A percentile compares a stretch with the other conserved stretches of the same genome.
Evolutionary conservation across 2,329 filamentous ascomycete genomes (phyloP).

Genomic region (Talaromyces verruculosus): DNA sequence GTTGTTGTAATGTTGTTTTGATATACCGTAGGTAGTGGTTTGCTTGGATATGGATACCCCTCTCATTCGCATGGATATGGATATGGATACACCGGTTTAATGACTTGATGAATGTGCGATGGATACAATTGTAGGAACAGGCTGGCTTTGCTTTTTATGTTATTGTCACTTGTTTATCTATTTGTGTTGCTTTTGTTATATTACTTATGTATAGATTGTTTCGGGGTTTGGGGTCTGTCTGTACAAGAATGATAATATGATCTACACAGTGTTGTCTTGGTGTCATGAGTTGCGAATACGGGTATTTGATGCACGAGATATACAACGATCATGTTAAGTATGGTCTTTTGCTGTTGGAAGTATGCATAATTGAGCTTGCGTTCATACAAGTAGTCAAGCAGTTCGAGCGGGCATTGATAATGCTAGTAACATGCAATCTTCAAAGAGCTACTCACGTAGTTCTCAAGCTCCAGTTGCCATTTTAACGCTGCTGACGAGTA

Average conservation of each 20-base stretch:
- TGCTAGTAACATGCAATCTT: not conserved
- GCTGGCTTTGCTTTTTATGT: not conserved
- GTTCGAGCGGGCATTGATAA: not conserved
- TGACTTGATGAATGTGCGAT: not conserved
- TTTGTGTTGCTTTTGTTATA: not conserved
- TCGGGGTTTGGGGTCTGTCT: not conserved
- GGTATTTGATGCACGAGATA: not conserved
- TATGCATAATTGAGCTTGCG: not conserved
- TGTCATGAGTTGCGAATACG: not conserved
- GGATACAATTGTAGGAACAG: not conserved
- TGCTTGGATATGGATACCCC: conserved; percentile 7
- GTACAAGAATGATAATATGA: not conserved
- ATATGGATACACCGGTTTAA: not conserved
- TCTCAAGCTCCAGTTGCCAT: not conserved
- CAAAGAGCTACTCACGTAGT: not conserved
- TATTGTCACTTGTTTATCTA: not conserved
- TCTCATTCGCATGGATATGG: not conserved
- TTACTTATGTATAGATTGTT: not conserved
- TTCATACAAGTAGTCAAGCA: not conserved
- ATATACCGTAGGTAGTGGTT: not conserved
- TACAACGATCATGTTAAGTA: not conserved
- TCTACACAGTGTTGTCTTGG: not conserved
- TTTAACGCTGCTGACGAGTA: not conserved
- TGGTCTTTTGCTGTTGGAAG: not conserved
- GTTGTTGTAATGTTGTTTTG: not conserved